Evolutionary conservation across 371 early-diverging fungal species (phyloP).

Genomic region (Mortierella sp.): DNA sequence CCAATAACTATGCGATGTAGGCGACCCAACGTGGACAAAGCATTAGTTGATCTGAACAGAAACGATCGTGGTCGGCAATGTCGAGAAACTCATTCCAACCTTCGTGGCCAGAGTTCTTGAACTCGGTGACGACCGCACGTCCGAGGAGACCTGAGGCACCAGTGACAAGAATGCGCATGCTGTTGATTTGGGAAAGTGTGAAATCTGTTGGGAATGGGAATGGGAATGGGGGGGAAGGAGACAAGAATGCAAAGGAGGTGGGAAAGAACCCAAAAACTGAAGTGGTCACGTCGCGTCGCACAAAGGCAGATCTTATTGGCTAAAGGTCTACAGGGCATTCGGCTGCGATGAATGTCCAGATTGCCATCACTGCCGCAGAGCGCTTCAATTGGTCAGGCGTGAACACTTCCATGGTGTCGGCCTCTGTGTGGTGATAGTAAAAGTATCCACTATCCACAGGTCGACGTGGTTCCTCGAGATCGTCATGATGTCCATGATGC

Average conservation of each 20-base stretch:
- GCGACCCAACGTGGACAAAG: not conserved
- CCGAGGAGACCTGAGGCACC: constrained; percentile 90
- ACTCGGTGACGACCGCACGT: constrained; percentile 70
- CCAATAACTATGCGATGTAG: constrained; percentile 66
- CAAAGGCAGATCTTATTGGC: not conserved
- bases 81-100: constrained; percentile 47
- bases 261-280: not conserved
- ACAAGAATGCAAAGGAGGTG: not conserved
- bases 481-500: constrained; percentile 4
- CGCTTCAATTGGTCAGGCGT: constrained; percentile 59
- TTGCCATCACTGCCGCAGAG: constrained; percentile 60
- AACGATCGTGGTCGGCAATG: too few relatives aligned
- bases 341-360: constrained; percentile 63
- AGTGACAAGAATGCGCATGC: constrained; percentile 74
- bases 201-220: not conserved
- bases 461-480: constrained; percentile 14
- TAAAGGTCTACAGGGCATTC: constrained; percentile 44
- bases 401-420: constrained; percentile 57
- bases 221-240: not conserved
- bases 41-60: not conserved
- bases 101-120: constrained; percentile 62
- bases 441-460: constrained; percentile 53
- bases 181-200: not conserved
- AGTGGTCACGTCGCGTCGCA: not conserved
- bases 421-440: constrained; percentile 59